Base-by-base conservation (phyloP, 805 yeast genomes). In the Saccharomycopsis sp. region DNA sequence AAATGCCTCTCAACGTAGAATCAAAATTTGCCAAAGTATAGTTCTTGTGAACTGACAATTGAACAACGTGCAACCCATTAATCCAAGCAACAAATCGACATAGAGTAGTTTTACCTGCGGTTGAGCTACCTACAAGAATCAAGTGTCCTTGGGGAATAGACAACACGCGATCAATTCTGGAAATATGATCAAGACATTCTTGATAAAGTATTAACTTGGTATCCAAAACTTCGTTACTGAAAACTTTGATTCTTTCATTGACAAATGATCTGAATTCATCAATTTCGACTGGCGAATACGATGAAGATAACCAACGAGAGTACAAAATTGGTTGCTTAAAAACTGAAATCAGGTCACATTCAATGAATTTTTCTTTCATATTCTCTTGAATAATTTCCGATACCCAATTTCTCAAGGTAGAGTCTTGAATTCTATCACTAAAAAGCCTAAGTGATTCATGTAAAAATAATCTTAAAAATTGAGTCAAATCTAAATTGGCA, bases 11-110 rank as follows among this genome's bases (percentile, higher is more conserved):
- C 44, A 90, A 58, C 3, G 78, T 75, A 0, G 61, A 55, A 48
- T 87, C 95, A 61, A 90, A 89, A 41, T 87, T 84, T 0, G 53
- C 53, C 14, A 84, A 64, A 0, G 72, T 61, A 54, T 76, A 89
- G 6, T 64, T 66, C 5, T 74, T 60, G 21, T 72, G 70, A 0
- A 83, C 82, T 31, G 64, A 65, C 28, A 90, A 67, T 50, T 79
- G 85, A 16, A 70, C 63, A 0, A 79, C 68, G 22, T 67, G 71
- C 16, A 85, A 57, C 0, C 96, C 96, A 58, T 85, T 84, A 64
- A 88, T 75, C 97, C 97, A 90, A 0, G 95, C 78, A 3, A 85
- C 96, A 69, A 90, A 90, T 50, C 78, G 74, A 0, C 84, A 68
- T 43, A 88, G 56, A 0, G 89, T 80, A 0, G 86, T 72, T 59